These are phyloP conservation scores for Phytophthora ohioensis DNA, from an alignment of 352 stramenopile genomes.

Conservation along the genomic window DNA sequence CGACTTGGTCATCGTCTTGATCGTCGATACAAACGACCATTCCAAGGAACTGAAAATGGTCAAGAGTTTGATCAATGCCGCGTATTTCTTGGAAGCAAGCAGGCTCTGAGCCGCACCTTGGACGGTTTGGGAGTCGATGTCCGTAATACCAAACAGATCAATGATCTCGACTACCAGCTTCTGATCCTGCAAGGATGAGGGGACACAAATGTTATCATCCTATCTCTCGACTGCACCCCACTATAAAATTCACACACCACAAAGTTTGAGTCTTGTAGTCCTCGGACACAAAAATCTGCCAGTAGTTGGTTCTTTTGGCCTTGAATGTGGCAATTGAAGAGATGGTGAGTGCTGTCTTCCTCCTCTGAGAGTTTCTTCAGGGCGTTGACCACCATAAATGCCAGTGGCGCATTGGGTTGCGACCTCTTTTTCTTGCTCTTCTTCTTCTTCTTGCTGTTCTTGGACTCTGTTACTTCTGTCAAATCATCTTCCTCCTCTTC, in stretches of 20 bases:
- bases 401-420: slow-evolving; percentile 62
- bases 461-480: neutral
- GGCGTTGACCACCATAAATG: slow-evolving; percentile 66
- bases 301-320: slow-evolving; percentile 39
- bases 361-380: slow-evolving; percentile 47
- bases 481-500: neutral
- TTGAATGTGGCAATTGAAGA: slow-evolving; percentile 16
- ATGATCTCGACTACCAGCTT: slow-evolving; percentile 71
- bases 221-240: neutral
- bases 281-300: slow-evolving; percentile 39
- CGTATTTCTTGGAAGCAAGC: slow-evolving; percentile 54
- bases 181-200: slow-evolving; percentile 40
- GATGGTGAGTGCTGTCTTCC: slow-evolving; percentile 2
- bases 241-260: slow-evolving; percentile 20
- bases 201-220: neutral
- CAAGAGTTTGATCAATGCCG: slow-evolving; percentile 58
- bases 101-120: slow-evolving; percentile 31
- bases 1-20: slow-evolving; percentile 52
- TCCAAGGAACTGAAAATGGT: slow-evolving; percentile 41
- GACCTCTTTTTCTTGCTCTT: slow-evolving; percentile 38
- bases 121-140: slow-evolving; percentile 33
- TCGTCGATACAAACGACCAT: slow-evolving; percentile 52
- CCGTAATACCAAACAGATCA: slow-evolving; percentile 54
- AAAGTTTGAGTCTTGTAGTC: slow-evolving; percentile 25
- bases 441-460: slow-evolving; percentile 23